Base-by-base conservation (phyloP, 2,329 filamentous ascomycete genomes). In the Fonsecaea monophora region DNA sequence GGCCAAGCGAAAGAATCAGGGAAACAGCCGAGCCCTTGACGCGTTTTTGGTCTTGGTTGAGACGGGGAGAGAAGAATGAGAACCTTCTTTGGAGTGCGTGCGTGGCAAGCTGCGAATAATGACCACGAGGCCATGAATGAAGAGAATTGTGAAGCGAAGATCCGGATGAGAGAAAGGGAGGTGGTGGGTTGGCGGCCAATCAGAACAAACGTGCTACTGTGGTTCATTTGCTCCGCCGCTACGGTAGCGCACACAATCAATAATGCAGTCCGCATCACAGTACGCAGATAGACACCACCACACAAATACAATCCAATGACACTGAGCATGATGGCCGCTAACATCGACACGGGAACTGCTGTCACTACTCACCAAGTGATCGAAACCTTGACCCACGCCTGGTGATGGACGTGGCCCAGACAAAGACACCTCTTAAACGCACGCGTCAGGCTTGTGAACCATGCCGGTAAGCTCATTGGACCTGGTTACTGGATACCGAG, bases 391-490 rank as follows among this genome's bases (percentile, higher is more conserved):
- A 50, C 18, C 18, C 3, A 5, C 18, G 4, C 3, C 25, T 48
- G 42, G 30, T 38, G 15, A 61, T 61, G 59, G 48, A 53, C n/a
- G 48, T 1, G 30, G 30, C 6, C 6, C 30, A 53, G 32, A n/a
- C 34, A 9, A 34, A n/a, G 35, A 57, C 56, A 25, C 62, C 62
- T 9, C 9, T 25, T 4, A 68, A 64, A 54, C 61, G 65, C 32
- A 65, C 58, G 35, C 65, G 61, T 48, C 75, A 75, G 62, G 75
- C 75, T 32, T 77, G 75, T 57, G 75, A 76, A 60, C 72, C 73
- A 42, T 77, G 75, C 67, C 75, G 75, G 75, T 76, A 67, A 68
- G 74, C 40, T 34, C 13, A 18, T 4, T 30, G 37, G 30, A 40
- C 15, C 21, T 18, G 18, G 21, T 30, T 37, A 32, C 15, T 32